Conservation (phyloP, 805 yeast genomes). For the Ogataea siamensis region DNA sequence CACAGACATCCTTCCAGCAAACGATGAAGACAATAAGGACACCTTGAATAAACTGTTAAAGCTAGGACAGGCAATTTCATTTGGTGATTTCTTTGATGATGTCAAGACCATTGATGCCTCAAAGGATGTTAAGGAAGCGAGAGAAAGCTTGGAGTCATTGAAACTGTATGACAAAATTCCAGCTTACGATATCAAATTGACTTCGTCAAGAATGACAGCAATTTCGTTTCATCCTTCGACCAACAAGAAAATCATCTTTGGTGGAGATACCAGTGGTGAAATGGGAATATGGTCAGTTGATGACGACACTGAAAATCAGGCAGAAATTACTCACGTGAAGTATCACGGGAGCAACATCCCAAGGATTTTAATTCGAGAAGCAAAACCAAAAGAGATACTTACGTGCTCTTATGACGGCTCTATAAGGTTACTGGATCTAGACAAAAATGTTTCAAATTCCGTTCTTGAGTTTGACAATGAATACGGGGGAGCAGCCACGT, state of each 20-base stretch:
- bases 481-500: constrained; percentile 58
- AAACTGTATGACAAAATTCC: constrained; percentile 53
- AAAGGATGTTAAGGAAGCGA: constrained; percentile 42
- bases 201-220: constrained; percentile 70
- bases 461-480: constrained; percentile 54
- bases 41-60: constrained; percentile 35
- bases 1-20: constrained; percentile 50
- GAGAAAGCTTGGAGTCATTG: constrained; percentile 55
- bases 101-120: constrained; percentile 40
- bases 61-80: constrained; percentile 53
- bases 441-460: constrained; percentile 57
- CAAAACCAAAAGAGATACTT: constrained; percentile 50
- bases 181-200: constrained; percentile 69
- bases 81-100: constrained; percentile 69
- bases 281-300: constrained; percentile 86
- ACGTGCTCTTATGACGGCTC: constrained; percentile 89
- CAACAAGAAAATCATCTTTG: constrained; percentile 62
- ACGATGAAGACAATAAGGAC: constrained; percentile 32
- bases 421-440: constrained; percentile 67
- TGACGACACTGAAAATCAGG: constrained; percentile 38
- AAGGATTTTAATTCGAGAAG: constrained; percentile 48
- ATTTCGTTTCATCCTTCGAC: constrained; percentile 74
- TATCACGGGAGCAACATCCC: constrained; percentile 78
- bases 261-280: constrained; percentile 88
- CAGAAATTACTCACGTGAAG: constrained; percentile 60